phyloP scores from a whole-genome alignment of 495 filamentous ascomycete genomes.

The Tuber melanosporum region DNA sequence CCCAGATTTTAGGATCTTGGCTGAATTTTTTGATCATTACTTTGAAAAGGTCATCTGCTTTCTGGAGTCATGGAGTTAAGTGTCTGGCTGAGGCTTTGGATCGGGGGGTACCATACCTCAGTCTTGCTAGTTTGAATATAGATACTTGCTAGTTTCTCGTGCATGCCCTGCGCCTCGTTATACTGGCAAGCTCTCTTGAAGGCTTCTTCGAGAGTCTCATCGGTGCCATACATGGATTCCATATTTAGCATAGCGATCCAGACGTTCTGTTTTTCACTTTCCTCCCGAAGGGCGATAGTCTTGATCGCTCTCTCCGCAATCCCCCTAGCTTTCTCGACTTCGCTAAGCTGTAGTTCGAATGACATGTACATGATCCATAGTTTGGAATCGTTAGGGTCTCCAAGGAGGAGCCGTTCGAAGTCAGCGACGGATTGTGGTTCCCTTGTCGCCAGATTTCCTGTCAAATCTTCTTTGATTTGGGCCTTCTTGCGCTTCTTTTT shows the following conservation, averaged over 20 bases:
- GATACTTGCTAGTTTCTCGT: constrained; percentile 83
- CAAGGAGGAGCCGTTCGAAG: constrained; percentile 86
- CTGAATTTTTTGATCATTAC: constrained; percentile 75
- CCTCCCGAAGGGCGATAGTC: constrained; percentile 79
- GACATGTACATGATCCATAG: constrained; percentile 96
- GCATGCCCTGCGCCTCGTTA: constrained; percentile 84
- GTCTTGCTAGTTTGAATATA: constrained; percentile 86
- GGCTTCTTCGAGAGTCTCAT: constrained; percentile 74
- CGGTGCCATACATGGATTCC: constrained; percentile 81
- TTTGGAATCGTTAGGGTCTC: constrained; percentile 78
- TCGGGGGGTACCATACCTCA: constrained; percentile 45
- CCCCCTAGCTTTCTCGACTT: constrained; percentile 74
- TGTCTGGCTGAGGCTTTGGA: constrained; percentile 11
- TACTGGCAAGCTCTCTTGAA: constrained; percentile 92
- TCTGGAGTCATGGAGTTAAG: constrained; percentile 51
- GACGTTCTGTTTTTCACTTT: constrained; percentile 84
- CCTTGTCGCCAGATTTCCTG: constrained; percentile 76
- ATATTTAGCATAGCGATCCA: constrained; percentile 93
- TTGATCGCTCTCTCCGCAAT: constrained; percentile 82
- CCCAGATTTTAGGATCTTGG: constrained; percentile 68
- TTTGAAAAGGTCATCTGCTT: constrained; percentile 86
- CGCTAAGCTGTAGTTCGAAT: constrained; percentile 86
- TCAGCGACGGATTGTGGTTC: constrained; percentile 88
- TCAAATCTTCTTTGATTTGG: constrained; percentile 77
- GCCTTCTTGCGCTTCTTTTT: constrained; percentile 76